Conservation (phyloP, 2,329 filamentous ascomycete species). For the Sporothrix pallida region DNA sequence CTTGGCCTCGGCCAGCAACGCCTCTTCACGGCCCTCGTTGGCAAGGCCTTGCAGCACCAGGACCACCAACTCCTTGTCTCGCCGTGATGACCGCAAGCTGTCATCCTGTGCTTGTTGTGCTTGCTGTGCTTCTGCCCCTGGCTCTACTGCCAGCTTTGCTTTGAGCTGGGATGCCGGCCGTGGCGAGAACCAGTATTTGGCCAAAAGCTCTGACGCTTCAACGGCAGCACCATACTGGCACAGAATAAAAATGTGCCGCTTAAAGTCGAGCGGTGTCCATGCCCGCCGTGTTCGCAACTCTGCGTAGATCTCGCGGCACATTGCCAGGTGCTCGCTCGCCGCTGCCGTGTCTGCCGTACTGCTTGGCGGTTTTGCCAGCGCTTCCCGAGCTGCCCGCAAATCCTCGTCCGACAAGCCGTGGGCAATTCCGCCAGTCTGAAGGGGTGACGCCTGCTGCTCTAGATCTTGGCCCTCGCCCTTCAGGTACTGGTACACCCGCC, state of each 20-base stretch:
- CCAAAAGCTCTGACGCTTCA: conserved; percentile 57
- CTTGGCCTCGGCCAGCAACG: conserved; percentile 58
- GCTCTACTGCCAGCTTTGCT: conserved; percentile 1
- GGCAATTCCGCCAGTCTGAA: background rate
- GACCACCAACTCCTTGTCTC: conserved; percentile 51
- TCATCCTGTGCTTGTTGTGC: background rate
- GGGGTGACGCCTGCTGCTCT: conserved; percentile 39
- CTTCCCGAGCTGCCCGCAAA: conserved; percentile 52
- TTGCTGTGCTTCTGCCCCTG: background rate
- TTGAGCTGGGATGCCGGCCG: conserved; percentile 4
- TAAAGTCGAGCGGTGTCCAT: conserved; percentile 44
- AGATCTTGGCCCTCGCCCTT: conserved; percentile 61
- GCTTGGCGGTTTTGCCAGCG: conserved; percentile 32
- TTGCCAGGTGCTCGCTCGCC: conserved; percentile 52
- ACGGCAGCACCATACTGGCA: conserved; percentile 60
- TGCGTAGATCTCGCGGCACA: conserved; percentile 54
- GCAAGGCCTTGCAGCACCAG: conserved; percentile 66
- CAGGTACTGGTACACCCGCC: conserved; percentile 58
- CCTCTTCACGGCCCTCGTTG: conserved; percentile 61
- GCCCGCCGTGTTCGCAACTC: conserved; percentile 43
- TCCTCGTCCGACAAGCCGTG: conserved; percentile 47
- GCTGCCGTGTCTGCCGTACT: background rate
- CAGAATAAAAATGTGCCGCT: conserved; percentile 56
- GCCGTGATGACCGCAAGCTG: conserved; percentile 37
- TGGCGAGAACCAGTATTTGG: conserved; percentile 45